Conservation (phyloP, 2,329 filamentous ascomycete species). For the Colletotrichum melonis region DNA sequence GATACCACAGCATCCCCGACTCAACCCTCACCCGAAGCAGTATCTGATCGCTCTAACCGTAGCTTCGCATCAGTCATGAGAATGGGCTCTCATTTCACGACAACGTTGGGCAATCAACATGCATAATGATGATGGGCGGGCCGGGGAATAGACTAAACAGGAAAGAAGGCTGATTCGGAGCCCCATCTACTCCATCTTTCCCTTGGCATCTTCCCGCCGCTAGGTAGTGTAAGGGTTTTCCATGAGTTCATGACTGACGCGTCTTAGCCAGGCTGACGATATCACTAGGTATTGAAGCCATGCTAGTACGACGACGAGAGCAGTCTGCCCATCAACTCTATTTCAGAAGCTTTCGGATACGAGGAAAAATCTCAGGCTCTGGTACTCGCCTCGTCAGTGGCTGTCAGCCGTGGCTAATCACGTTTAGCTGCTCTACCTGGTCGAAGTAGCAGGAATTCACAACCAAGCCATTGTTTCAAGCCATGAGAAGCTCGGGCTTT, state of each 20-base stretch:
- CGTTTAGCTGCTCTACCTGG: background rate
- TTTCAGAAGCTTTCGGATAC: background rate
- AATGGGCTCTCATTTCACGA: conserved; percentile 1
- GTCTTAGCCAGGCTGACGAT: background rate
- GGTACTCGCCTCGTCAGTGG: background rate
- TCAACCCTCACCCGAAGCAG: conserved; percentile 8
- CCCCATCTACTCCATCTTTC: background rate
- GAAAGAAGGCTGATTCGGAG: background rate
- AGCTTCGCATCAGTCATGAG: conserved; percentile 22
- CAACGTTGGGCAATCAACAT: background rate
- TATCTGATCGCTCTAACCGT: conserved; percentile 33
- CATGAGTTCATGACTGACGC: background rate
- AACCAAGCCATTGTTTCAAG: conserved; percentile 2
- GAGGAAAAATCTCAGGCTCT: background rate
- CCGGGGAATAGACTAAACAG: background rate
- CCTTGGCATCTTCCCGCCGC: background rate
- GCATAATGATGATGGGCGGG: conserved; percentile 12
- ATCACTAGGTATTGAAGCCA: background rate
- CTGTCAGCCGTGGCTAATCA: background rate
- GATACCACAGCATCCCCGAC: conserved; percentile 6
- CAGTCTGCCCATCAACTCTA: background rate
- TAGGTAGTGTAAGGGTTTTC: background rate
- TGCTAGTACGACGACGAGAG: background rate
- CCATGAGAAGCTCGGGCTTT: background rate
- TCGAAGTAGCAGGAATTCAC: background rate